Base-by-base conservation (phyloP, 2,329 filamentous ascomycete species). In the Exophiala xenobiotica region DNA sequence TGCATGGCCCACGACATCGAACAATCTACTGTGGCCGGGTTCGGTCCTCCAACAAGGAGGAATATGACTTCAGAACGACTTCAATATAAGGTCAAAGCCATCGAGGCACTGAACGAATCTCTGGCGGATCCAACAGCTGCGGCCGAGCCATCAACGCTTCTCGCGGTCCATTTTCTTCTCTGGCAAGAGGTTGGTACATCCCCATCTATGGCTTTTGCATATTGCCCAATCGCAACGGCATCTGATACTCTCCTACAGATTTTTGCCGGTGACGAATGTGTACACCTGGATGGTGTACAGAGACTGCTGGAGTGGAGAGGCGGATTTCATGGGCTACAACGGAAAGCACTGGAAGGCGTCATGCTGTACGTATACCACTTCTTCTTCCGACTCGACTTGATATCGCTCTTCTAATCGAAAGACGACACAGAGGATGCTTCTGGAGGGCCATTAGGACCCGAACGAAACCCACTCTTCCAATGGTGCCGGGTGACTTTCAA, bases 321-420 rank as follows among this genome's bases (percentile, higher is more conserved):
- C 3, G 38, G 38, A 18, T 40, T 40, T 11, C 14, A 22, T 6
- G 38, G 38, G 6, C 5, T 40, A 4, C 38, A 40, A 11, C 16
- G 38, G 6, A 40, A 40, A 18, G 61, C 61, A 16, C 16, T 40
- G 14, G 38, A 40, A 19, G 38, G 14, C 38, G 19, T 40, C 38
- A 68, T 35, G 31, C n/a, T 35, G n/a, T n/a, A n/a, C n/a, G n/a
- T n/a, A n/a, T n/a, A n/a, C n/a, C n/a, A n/a, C n/a, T n/a, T n/a
- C n/a, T n/a, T n/a, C n/a, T n/a, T n/a, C n/a, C n/a, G n/a, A n/a
- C n/a, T n/a, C n/a, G n/a, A n/a, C n/a, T n/a, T n/a, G n/a, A n/a
- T n/a, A n/a, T n/a, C n/a, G n/a, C n/a, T n/a, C n/a, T n/a, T n/a
- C n/a, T n/a, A n/a, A n/a, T n/a, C n/a, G n/a, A n/a, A n/a, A n/a